A percentile compares a stretch with the other conserved stretches of the same genome.
Evolutionary conservation across 306 rosid genomes (phyloP).

Genomic region (Styphnolobium japonicum): DNA sequence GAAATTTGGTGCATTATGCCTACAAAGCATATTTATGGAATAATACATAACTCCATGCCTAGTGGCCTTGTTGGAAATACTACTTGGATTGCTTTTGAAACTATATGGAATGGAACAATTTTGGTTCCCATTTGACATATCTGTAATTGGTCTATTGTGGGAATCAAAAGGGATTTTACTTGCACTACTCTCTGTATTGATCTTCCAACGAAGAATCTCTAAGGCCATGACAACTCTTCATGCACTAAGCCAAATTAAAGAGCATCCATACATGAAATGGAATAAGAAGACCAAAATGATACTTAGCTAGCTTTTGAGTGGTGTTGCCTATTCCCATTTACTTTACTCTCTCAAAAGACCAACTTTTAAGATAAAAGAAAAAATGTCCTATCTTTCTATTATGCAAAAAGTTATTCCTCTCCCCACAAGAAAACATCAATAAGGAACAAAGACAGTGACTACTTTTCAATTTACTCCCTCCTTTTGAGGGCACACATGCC

Average conservation of each 20-base stretch:
- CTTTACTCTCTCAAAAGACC: slow-evolving; percentile 54
- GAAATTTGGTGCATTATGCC: slow-evolving; percentile 24
- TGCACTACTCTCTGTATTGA: background rate
- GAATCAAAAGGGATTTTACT: slow-evolving; percentile 32
- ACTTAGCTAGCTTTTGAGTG: slow-evolving; percentile 34
- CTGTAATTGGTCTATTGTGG: slow-evolving; percentile 25
- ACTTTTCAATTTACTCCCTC: slow-evolving; percentile 62
- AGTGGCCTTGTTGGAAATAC: slow-evolving; percentile 23
- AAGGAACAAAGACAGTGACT: slow-evolving; percentile 64
- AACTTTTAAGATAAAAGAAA: slow-evolving; percentile 43
- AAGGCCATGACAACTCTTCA: slow-evolving; percentile 24
- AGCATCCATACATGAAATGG: slow-evolving; percentile 16
- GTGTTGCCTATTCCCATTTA: slow-evolving; percentile 53
- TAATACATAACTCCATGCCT: background rate
- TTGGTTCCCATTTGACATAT: slow-evolving; percentile 30
- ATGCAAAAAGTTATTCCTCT: slow-evolving; percentile 84
- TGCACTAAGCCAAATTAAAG: slow-evolving; percentile 21
- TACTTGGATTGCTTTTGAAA: slow-evolving; percentile 14
- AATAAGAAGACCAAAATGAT: slow-evolving; percentile 21
- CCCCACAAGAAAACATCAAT: slow-evolving; percentile 77
- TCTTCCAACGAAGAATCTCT: slow-evolving; percentile 31
- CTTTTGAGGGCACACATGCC: slow-evolving; percentile 74
- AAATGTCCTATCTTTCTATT: slow-evolving; percentile 55
- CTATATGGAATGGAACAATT: slow-evolving; percentile 16
- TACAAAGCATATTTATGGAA: background rate